Percentiles rank a stretch among this genome's conserved stretches.
phyloP scores from a whole-genome alignment of 31 red algal genomes.

The Porphyra umbilicalis region DNA sequence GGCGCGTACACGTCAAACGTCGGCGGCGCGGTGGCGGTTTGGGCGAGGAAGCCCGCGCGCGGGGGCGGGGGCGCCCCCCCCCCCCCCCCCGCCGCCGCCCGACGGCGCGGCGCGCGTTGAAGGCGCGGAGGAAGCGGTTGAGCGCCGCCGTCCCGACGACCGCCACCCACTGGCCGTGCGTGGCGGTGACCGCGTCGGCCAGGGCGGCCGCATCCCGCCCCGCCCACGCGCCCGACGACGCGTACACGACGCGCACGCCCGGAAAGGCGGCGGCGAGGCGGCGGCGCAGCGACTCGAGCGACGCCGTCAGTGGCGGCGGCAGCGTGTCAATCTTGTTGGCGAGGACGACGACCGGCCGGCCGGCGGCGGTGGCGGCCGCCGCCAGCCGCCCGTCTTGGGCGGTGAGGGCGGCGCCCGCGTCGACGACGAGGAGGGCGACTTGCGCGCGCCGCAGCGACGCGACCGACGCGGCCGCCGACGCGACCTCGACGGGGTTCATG shows the following conservation, averaged over 20 bases:
- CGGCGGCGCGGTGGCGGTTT: slow-evolving; percentile 82
- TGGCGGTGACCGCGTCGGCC: slow-evolving; percentile 31
- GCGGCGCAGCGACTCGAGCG: slow-evolving; percentile 26
- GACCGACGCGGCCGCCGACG: slow-evolving; percentile 33
- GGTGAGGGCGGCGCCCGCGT: slow-evolving; percentile 22
- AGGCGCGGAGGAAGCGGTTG: slow-evolving; percentile 44
- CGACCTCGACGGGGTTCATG: slow-evolving; percentile 23
- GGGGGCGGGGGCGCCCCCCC: slow-evolving; percentile 36
- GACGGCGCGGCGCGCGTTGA: slow-evolving; percentile 52
- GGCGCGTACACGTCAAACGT: slow-evolving; percentile 86
- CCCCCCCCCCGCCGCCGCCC: slow-evolving; percentile 30
- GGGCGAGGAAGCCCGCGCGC: slow-evolving; percentile 71
- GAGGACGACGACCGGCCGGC: slow-evolving; percentile 56
- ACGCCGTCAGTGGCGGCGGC: neutral
- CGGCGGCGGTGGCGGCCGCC: slow-evolving; percentile 48
- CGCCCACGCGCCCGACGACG: slow-evolving; percentile 45
- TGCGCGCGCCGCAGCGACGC: slow-evolving; percentile 38
- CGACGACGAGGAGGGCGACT: slow-evolving; percentile 46
- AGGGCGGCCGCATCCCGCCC: slow-evolving; percentile 13
- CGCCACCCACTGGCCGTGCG: slow-evolving; percentile 50
- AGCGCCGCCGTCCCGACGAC: slow-evolving; percentile 42
- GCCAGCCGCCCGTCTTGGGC: slow-evolving; percentile 63
- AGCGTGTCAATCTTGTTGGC: slow-evolving; percentile 87
- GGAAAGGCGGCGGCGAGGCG: slow-evolving; percentile 18
- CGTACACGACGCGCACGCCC: slow-evolving; percentile 51